These are phyloP conservation scores for Candida verbasci DNA, from an alignment of 805 yeast genomes.

Conservation along the genomic window DNA sequence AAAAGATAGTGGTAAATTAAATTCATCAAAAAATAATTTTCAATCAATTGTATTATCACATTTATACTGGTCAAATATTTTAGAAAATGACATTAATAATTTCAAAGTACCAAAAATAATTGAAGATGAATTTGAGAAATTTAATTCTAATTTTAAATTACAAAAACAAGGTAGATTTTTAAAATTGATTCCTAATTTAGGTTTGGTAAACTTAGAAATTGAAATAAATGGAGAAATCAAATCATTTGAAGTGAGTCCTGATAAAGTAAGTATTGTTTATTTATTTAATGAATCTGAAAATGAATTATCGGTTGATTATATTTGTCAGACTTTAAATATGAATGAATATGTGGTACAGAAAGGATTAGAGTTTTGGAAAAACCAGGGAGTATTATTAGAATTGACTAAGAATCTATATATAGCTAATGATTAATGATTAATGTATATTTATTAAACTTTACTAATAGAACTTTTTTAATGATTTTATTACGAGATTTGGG, in stretches of 20 bases:
- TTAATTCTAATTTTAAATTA: slow-evolving; percentile 37
- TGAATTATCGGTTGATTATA: slow-evolving; percentile 26
- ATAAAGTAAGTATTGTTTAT: slow-evolving; percentile 60
- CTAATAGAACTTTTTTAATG: too few species aligned
- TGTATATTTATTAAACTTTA: too few species aligned
- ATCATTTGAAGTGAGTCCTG: slow-evolving; percentile 55
- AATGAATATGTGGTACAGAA: slow-evolving; percentile 32
- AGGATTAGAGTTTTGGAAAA: slow-evolving; percentile 59
- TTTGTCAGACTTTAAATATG: slow-evolving; percentile 39
- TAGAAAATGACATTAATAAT: slow-evolving; percentile 27
- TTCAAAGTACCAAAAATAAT: slow-evolving; percentile 49
- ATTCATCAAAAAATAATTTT: slow-evolving; percentile 22
- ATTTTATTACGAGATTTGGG: too few species aligned
- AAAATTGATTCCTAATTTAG: slow-evolving; percentile 53
- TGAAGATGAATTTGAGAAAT: slow-evolving; percentile 37
- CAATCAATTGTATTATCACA: slow-evolving; percentile 68
- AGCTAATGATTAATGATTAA: slow-evolving; percentile 30
- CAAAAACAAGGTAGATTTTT: slow-evolving; percentile 57
- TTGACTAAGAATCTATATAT: slow-evolving; percentile 27
- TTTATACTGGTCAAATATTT: slow-evolving; percentile 73
- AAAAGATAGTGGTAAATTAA: slow-evolving; percentile 47
- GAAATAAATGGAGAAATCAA: slow-evolving; percentile 36
- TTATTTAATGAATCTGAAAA: slow-evolving; percentile 39
- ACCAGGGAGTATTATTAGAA: slow-evolving; percentile 48
- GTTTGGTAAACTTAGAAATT: slow-evolving; percentile 58